Percentiles rank a stretch among this genome's conserved stretches.
Conservation (phyloP, 148 eudicot genomes). For the Agrostemma githago region DNA sequence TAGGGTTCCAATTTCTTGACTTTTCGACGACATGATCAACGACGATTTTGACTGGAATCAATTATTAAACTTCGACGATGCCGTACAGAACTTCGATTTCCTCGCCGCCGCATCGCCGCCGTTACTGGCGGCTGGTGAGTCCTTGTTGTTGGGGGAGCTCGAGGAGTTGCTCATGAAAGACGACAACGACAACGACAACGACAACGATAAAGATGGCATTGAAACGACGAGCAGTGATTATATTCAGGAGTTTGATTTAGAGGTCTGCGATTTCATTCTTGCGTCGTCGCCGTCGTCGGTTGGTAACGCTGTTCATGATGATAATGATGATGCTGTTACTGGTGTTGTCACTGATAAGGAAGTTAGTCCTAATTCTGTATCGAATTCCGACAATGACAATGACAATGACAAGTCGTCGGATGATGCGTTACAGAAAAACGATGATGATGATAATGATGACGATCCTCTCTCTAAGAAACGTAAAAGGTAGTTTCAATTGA, state of each 20-base stretch:
- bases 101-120: slow-evolving; percentile 3
- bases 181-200: slow-evolving; percentile 31
- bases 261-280: slow-evolving; percentile 26
- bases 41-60: slow-evolving; percentile 33
- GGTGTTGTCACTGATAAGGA: background rate
- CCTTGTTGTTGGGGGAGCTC: slow-evolving; percentile 40
- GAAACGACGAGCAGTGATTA: background rate
- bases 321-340: background rate
- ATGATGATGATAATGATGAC: slow-evolving; percentile 21
- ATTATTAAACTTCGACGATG: slow-evolving; percentile 9
- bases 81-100: slow-evolving; percentile 8
- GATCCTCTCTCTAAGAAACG: slow-evolving; percentile 50
- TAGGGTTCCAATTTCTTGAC: background rate
- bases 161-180: slow-evolving; percentile 57
- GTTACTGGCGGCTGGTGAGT: slow-evolving; percentile 6
- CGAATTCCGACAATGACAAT: background rate
- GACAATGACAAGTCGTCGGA: slow-evolving; percentile 11
- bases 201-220: background rate
- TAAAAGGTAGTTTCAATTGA: slow-evolving; percentile 37
- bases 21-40: background rate
- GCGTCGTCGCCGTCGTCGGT: slow-evolving; percentile 31
- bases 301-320: background rate
- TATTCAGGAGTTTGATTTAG: background rate
- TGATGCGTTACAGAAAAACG: slow-evolving; percentile 1
- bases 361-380: slow-evolving; percentile 2